A percentile compares a stretch with the other conserved stretches of the same genome.
These are phyloP conservation scores for Polychaeton citri DNA, from an alignment of 2,329 filamentous ascomycete species.

Conservation along the genomic window DNA sequence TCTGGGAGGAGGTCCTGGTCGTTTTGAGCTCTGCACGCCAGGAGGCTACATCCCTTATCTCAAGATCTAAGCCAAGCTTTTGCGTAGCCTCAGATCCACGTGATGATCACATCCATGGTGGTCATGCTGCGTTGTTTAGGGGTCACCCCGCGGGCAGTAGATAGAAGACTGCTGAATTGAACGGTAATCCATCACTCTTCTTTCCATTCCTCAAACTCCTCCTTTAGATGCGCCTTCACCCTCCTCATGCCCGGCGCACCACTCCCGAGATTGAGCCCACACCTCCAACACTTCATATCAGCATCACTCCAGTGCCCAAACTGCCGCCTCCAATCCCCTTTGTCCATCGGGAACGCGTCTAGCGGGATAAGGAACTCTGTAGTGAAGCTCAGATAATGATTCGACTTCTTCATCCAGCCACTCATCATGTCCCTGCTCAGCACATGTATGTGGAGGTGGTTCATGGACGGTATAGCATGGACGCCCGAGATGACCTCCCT, in stretches of 20 bases:
- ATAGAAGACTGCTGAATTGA: no score
- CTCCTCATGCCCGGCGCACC: conserved; percentile 43
- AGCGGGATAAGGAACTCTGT: conserved; percentile 72
- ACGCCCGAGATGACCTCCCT: conserved; percentile 63
- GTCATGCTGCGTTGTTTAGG: no score
- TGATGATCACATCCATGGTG: no score
- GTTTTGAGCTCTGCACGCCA: no score
- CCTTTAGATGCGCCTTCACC: conserved; percentile 61
- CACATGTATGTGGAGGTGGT: conserved; percentile 80
- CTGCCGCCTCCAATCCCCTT: conserved; percentile 50
- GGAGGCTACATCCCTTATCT: no score
- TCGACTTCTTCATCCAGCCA: conserved; percentile 57
- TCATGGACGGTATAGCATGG: conserved; percentile 84
- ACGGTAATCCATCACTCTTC: conserved; percentile 42
- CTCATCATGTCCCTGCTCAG: conserved; percentile 68
- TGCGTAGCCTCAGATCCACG: no score
- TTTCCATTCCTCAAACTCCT: conserved; percentile 67
- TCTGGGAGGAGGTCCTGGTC: no score
- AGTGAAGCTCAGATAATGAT: conserved; percentile 87
- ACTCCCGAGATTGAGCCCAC: conserved; percentile 59
- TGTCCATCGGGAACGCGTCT: conserved; percentile 62
- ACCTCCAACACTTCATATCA: conserved; percentile 75
- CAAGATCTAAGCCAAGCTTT: no score
- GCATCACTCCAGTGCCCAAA: conserved; percentile 40
- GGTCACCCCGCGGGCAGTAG: no score